Percentiles rank a stretch among this genome's conserved stretches.
phyloP scores from a whole-genome alignment of 2,329 filamentous ascomycete species.

The Hypoxylon sp. region DNA sequence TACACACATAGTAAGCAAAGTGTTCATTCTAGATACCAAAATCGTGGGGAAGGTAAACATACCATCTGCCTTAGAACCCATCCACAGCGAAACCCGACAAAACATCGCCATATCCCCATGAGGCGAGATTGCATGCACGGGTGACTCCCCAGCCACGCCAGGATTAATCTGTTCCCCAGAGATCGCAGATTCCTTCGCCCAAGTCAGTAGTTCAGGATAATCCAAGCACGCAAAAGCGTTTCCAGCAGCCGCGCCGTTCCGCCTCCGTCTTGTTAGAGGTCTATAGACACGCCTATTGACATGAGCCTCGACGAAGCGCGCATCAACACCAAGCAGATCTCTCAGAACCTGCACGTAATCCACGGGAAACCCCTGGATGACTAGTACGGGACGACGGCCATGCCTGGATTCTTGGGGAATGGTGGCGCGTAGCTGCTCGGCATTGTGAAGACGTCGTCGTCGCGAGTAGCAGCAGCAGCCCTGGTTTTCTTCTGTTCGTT shows the following conservation, averaged over 20 bases:
- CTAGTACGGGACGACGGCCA: conserved; percentile 33
- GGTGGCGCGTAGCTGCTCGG: conserved; percentile 27
- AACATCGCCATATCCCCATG: conserved; percentile 42
- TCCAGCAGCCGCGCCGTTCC: background rate
- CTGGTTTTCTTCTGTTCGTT: conserved; percentile 23
- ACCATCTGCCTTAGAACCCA: conserved; percentile 38
- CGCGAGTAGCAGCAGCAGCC: too few relatives aligned
- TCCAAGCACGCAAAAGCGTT: conserved; percentile 39
- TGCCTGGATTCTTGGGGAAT: conserved; percentile 5
- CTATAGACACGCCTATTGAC: conserved; percentile 40
- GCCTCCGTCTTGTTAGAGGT: conserved; percentile 20
- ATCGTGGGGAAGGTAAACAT: background rate
- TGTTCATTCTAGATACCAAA: background rate
- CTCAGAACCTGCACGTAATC: conserved; percentile 39
- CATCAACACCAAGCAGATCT: conserved; percentile 41
- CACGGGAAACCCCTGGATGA: conserved; percentile 40
- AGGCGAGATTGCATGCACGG: conserved; percentile 31
- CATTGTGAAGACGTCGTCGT: conserved; percentile 23
- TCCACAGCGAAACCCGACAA: conserved; percentile 49
- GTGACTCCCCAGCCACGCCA: conserved; percentile 30
- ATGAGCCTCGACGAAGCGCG: conserved; percentile 47
- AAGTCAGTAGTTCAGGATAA: conserved; percentile 45
- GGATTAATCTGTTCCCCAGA: background rate
- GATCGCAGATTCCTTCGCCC: background rate
- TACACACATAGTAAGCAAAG: too few relatives aligned